These are phyloP conservation scores for Coniochaeta sp. DNA, from an alignment of 2,329 filamentous ascomycete genomes.

Conservation along the genomic window DNA sequence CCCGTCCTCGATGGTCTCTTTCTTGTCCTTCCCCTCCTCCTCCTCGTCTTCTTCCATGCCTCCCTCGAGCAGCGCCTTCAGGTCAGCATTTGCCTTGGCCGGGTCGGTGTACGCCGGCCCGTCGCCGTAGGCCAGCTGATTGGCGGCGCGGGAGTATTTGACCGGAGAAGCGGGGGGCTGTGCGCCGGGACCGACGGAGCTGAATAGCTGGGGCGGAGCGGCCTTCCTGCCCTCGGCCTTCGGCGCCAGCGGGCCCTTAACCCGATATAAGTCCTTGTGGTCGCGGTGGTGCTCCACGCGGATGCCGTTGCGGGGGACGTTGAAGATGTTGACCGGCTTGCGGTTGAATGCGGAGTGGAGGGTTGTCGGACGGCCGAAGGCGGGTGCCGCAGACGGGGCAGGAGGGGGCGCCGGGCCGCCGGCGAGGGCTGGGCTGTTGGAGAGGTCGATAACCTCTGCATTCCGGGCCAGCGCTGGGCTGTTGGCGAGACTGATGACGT, in stretches of 20 bases:
- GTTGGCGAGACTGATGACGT: conserved; percentile 27
- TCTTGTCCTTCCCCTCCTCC: conserved; percentile 40
- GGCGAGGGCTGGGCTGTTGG: conserved; percentile 17
- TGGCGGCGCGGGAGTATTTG: conserved; percentile 18
- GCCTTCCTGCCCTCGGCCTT: conserved; percentile 39
- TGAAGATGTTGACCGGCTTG: conserved; percentile 46
- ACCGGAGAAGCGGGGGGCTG: conserved; percentile 12
- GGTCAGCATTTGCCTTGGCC: conserved; percentile 63
- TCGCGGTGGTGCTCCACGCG: conserved; percentile 43
- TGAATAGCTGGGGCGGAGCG: conserved; percentile 39
- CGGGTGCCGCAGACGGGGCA: conserved; percentile 10
- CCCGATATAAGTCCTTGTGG: conserved; percentile 40
- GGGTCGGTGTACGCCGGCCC: conserved; percentile 61
- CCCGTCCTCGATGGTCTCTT: conserved; percentile 37
- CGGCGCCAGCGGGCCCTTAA: conserved; percentile 40
- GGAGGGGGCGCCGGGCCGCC: background rate
- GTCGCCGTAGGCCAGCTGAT: conserved; percentile 23
- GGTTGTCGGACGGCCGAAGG: conserved; percentile 25
- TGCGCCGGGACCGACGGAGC: conserved; percentile 27
- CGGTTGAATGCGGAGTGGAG: conserved; percentile 45
- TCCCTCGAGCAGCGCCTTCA: conserved; percentile 77
- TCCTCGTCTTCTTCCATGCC: conserved; percentile 72
- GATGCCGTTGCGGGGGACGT: conserved; percentile 36
- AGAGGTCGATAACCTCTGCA: conserved; percentile 21
- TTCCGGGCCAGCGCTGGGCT: conserved; percentile 14